A percentile compares a stretch with the other conserved stretches of the same genome.
These are phyloP conservation scores for Rubroboletus pulcherrimus DNA, from an alignment of 768 basidiomycete genomes.

Conservation along the genomic window DNA sequence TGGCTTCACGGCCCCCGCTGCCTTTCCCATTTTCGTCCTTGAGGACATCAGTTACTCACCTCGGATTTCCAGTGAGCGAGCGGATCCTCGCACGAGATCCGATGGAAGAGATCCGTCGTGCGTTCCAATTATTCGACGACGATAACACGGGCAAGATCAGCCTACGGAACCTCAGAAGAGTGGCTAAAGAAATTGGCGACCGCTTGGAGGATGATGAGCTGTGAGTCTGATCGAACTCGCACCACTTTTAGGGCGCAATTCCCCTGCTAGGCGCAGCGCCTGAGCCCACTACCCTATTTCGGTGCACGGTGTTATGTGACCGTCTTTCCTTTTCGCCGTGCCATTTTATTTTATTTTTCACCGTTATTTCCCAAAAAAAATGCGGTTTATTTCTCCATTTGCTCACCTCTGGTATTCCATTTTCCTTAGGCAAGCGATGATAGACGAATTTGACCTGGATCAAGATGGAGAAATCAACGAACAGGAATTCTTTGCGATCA, in stretches of 20 bases:
- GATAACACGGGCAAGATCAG: constrained; percentile 94
- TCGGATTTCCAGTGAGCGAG: constrained; percentile 73
- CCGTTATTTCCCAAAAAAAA: constrained; percentile 22
- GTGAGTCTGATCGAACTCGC: constrained; percentile 48
- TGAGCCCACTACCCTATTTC: constrained; percentile 28
- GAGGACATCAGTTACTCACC: constrained; percentile 13
- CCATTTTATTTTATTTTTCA: constrained; percentile 15
- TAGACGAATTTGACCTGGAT: constrained; percentile 99
- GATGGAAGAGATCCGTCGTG: constrained; percentile 91
- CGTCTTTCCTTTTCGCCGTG: constrained; percentile 13
- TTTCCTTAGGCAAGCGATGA: constrained; percentile 90
- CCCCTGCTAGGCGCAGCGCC: constrained; percentile 23
- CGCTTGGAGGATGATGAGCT: constrained; percentile 93
- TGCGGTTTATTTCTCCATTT: constrained; percentile 25
- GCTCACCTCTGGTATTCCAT: constrained; percentile 30
- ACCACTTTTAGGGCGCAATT: constrained; percentile 14
- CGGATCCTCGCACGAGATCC: constrained; percentile 92
- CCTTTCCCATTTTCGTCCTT: neutral
- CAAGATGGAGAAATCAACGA: constrained; percentile 97
- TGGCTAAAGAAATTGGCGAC: constrained; percentile 97
- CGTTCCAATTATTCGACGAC: constrained; percentile 96
- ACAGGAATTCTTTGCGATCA: constrained; percentile 94
- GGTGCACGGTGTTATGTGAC: constrained; percentile 21
- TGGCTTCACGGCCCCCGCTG: neutral
- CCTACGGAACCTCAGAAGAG: constrained; percentile 83